A percentile compares a stretch with the other conserved stretches of the same genome.
These are phyloP conservation scores for Fraxinus baroniana DNA, from an alignment of 305 asterid species.

Conservation along the genomic window DNA sequence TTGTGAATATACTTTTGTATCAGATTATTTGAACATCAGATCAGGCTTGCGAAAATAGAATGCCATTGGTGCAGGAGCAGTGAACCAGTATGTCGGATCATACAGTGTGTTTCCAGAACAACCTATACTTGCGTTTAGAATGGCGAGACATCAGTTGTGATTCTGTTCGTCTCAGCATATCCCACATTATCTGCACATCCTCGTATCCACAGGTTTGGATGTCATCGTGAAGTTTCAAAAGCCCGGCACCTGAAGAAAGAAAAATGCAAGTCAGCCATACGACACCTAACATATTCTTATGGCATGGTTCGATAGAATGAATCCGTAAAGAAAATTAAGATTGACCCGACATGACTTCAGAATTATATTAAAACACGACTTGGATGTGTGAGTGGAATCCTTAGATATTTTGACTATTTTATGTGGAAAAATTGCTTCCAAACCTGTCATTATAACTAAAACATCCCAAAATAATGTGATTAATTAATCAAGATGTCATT, in stretches of 20 bases:
- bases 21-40: not conserved
- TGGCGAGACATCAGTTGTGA: slow-evolving; percentile 45
- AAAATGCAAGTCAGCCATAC: not conserved
- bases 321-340: not conserved
- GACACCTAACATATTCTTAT: not conserved
- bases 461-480: not conserved
- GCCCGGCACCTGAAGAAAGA: slow-evolving; percentile 54
- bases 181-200: slow-evolving; percentile 98
- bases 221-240: slow-evolving; percentile 77
- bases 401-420: slow-evolving; percentile 10
- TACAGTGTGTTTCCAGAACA: slow-evolving; percentile 51
- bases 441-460: not conserved
- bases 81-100: slow-evolving; percentile 40
- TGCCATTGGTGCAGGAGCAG: not conserved
- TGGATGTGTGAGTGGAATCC: slow-evolving; percentile 37
- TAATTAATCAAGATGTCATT: not conserved
- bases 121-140: slow-evolving; percentile 46
- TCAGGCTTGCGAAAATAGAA: not conserved
- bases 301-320: not conserved
- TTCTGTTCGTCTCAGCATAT: slow-evolving; percentile 71
- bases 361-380: not conserved
- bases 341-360: not conserved
- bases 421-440: not conserved
- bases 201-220: slow-evolving; percentile 88
- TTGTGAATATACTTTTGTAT: not conserved